Evolutionary conservation across 371 early-diverging fungal genomes (phyloP).

Genomic region (Mucor irregularis): DNA sequence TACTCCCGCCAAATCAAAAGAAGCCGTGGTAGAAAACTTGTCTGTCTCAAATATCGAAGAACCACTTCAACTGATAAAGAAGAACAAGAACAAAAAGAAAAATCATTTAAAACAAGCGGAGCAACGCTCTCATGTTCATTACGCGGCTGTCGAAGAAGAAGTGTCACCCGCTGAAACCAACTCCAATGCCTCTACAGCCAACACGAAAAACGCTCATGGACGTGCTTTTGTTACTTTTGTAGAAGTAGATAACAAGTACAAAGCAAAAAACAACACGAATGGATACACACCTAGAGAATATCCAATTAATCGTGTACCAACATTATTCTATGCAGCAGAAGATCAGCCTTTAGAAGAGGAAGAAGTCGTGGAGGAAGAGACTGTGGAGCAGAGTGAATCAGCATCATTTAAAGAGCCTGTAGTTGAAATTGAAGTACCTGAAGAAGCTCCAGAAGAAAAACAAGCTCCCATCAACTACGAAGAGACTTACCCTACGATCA

Average conservation of each 20-base stretch:
- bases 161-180: background rate
- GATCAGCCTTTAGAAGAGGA: background rate
- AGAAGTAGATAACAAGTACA: slow-evolving; percentile 8
- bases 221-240: slow-evolving; percentile 20
- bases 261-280: background rate
- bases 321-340: slow-evolving; percentile 24
- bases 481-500: background rate
- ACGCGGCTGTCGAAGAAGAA: background rate
- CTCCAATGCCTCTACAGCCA: background rate
- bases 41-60: background rate
- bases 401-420: background rate
- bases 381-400: no score
- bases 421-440: background rate
- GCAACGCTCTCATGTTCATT: slow-evolving; percentile 1
- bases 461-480: slow-evolving; percentile 15
- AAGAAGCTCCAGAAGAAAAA: background rate
- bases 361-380: background rate
- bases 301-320: slow-evolving; percentile 19
- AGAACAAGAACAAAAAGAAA: slow-evolving; percentile 24
- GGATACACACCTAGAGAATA: background rate
- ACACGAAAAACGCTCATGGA: slow-evolving; percentile 15
- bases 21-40: background rate
- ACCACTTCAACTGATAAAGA: slow-evolving; percentile 8
- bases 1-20: background rate
- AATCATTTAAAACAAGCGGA: slow-evolving; percentile 10